Base-by-base conservation (phyloP, 176 grass and related monocot species). In the Oryza rufipogon region DNA sequence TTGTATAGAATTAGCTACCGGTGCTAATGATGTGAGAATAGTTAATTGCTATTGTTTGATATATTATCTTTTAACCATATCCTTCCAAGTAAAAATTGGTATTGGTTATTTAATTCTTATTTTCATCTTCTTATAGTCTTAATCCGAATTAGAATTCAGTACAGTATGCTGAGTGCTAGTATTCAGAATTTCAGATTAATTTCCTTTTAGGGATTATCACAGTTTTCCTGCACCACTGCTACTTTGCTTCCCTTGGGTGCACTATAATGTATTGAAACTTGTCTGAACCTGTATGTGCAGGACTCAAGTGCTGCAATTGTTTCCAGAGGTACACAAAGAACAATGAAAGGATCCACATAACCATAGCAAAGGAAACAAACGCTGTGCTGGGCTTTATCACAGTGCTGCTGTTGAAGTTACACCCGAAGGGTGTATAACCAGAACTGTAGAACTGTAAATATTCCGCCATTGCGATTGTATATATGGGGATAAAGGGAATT, bases 261-360 rank as follows among this genome's bases (percentile, higher is more conserved):
- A 47, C 38, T 8, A 19, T 12, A 32, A 67, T 34, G 56, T 78
- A 83, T 28, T 75, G 2, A 64, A 76, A 51, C 46, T 42, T 75
- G 51, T 86, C 10, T 83, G 64, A 65, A 71, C 65, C n/a, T 78
- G 14, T 68, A 10, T 73, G 14, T 83, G 42, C 87, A 97, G 94
- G 85, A 92, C 82, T 9, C 86, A 92, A 79, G 85, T 86, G 25
- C 78, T 97, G 66, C 81, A 88, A 17, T 78, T 94, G 32, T 92
- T 97, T 86, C 87, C 91, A 47, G 71, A 60, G 19, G 36, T 34
- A 23, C 82, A 79, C 19, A 97, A 97, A 12, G 94, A 90, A 45
- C 72, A 90, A 79, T 97, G 91, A 97, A 52, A 75, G 71, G 64
- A 36, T 88, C 15, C 78, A 64, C 72, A 68, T 11, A 10, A 63